phyloP scores from a whole-genome alignment of 768 basidiomycete species.

The Candolleomyces eurysporus region DNA sequence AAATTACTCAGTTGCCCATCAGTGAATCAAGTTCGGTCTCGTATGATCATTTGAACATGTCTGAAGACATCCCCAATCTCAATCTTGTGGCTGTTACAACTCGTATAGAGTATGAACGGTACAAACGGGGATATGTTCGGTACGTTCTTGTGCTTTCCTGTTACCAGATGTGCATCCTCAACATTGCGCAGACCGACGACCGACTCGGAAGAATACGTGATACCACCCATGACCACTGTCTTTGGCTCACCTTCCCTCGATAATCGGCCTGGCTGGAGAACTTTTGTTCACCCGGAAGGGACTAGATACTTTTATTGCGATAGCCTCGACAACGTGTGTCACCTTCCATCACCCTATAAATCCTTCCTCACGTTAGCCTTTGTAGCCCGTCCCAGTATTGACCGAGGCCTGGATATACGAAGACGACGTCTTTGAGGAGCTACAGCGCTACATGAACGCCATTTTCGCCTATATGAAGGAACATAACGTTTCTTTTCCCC shows the following conservation, averaged over 20 bases:
- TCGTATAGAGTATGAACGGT: neutral
- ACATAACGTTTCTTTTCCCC: conserved; percentile 7
- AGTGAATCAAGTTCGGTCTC: too few relatives aligned
- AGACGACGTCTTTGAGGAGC: neutral
- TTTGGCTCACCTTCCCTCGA: neutral
- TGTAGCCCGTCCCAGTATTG: conserved; percentile 14
- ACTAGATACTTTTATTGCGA: conserved; percentile 20
- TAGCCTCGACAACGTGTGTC: conserved; percentile 11
- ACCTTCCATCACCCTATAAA: neutral
- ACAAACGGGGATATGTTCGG: neutral
- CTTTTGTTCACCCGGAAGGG: conserved; percentile 23
- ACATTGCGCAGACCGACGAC: neutral
- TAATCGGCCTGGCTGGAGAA: neutral
- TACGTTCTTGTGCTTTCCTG: neutral
- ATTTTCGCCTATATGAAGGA: conserved; percentile 14
- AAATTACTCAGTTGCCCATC: too few relatives aligned
- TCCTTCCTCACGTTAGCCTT: neutral
- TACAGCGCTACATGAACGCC: conserved; percentile 13
- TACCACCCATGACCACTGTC: neutral
- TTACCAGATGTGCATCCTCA: neutral
- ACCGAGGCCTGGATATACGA: conserved; percentile 27
- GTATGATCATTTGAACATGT: too few relatives aligned
- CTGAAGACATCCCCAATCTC: too few relatives aligned
- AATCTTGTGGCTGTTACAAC: neutral
- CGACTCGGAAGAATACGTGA: neutral